Percentiles rank a stretch among this genome's conserved stretches.
Evolutionary conservation across 2,329 filamentous ascomycete species (phyloP).

Genomic region (Arthrobotrys megalospora): DNA sequence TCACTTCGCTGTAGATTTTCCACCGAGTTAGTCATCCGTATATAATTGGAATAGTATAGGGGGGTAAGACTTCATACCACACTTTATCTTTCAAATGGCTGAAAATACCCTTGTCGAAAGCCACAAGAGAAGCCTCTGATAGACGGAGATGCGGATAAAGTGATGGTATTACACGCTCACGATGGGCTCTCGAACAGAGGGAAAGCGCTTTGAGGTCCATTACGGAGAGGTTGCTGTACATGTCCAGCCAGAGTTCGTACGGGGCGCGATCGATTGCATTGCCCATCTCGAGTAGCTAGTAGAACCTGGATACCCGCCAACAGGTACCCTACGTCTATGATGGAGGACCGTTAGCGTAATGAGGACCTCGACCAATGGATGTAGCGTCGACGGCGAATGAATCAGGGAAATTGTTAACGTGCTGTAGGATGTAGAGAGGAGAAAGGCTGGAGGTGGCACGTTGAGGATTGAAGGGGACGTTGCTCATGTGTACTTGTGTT

Average conservation of each 20-base stretch:
- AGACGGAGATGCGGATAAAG: constrained; percentile 4
- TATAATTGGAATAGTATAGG: neutral
- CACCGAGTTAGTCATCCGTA: neutral
- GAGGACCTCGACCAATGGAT: no score
- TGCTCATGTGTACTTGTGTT: no score
- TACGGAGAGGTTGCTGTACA: neutral
- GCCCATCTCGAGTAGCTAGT: no score
- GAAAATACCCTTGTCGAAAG: neutral
- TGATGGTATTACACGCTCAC: neutral
- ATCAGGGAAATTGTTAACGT: no score
- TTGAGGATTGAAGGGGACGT: no score
- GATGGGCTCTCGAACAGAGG: constrained; percentile 18
- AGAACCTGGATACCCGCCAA: no score
- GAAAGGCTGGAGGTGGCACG: no score
- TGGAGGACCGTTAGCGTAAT: no score
- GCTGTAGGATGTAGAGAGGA: no score
- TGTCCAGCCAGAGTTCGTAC: constrained; percentile 7
- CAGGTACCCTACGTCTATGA: no score
- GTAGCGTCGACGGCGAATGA: no score
- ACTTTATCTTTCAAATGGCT: neutral
- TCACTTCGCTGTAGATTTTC: neutral
- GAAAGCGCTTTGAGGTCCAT: constrained; percentile 30
- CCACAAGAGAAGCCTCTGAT: neutral
- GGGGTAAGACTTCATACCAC: neutral
- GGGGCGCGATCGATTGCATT: neutral